Base-by-base conservation (phyloP, 805 yeast species). In the Metschnikowia reukaufii region DNA sequence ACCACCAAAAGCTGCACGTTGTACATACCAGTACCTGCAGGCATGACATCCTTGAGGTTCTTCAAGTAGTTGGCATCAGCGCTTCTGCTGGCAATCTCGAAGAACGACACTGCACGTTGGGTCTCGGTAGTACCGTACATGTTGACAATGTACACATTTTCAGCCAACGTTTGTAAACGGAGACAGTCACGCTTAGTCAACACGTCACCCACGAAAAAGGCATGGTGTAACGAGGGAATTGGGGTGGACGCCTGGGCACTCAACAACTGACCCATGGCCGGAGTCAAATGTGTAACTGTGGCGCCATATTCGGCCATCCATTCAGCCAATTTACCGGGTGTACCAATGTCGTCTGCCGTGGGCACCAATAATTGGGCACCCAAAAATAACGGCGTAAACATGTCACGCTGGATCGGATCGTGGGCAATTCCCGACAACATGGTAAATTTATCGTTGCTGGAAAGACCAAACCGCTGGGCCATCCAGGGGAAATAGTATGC, bases 91-190 rank as follows among this genome's bases (percentile, higher is more conserved):
- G 88, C 82, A 51, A 95, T 92, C 65, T 89, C 95, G 70, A 81
- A 95, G 69, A 81, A 94, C 0, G 98, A 91, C 20, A 94, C 99
- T 1, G 99, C 94, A 64, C 99, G 82, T 74, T 95, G 99, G 13
- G 99, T 94, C 68, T 94, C 99, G 9, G 99, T 94, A 33, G 99
- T 94, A 61, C 99, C 99, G 66, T 94, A 94, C 99, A 94, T 94
- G 70, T 94, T 94, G 56, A 94, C 95, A 62, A 94, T 92, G 63
- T 68, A 74, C 45, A 88, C 95, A 61, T 94, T 92, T 64, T 83
- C 83, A 12, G 98, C 98, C 59, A 94, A 77, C 0, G 94, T 82
- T 66, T 94, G 99, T 58, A 94, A 76, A 61, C 97, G 81, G 56
- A 88, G 72, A 70, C 99, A 94, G 68, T 95, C 99, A 71, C 99